Evolutionary conservation across 1,284 basidiomycete species (phyloP).

Genomic region (Quambalaria eucalypti): DNA sequence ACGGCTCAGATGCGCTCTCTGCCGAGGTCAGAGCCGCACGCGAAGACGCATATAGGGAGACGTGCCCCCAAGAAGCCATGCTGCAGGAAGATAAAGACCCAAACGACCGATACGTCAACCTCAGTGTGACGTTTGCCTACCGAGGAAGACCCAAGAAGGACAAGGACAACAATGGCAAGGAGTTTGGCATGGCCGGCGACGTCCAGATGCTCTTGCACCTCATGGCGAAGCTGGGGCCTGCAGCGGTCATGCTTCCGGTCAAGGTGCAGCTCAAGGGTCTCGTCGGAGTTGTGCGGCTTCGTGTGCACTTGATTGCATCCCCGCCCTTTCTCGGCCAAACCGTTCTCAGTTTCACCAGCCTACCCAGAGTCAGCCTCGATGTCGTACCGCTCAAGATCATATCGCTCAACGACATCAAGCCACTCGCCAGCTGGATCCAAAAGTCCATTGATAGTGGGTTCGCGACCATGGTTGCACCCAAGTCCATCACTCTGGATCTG

Average conservation of each 20-base stretch:
- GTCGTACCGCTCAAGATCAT: not conserved
- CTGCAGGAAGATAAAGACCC: not conserved
- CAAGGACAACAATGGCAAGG: not conserved
- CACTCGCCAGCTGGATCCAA: constrained; percentile 1
- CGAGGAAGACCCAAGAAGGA: not conserved
- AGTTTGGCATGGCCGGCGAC: not conserved
- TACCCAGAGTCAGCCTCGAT: constrained; percentile 1
- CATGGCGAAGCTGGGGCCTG: constrained; percentile 4
- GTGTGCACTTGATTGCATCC: not conserved
- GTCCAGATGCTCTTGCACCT: constrained; percentile 2
- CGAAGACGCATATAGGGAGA: constrained; percentile 1
- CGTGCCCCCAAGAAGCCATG: not conserved
- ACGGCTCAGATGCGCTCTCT: not conserved
- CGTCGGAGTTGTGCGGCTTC: constrained; percentile 2
- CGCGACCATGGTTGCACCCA: not conserved
- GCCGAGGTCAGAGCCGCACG: not conserved
- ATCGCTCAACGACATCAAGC: not conserved
- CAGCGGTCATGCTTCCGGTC: constrained; percentile 3
- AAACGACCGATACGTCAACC: not conserved
- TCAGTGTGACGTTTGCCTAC: constrained; percentile 4
- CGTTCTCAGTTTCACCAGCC: not conserved
- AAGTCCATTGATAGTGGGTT: constrained; percentile 1
- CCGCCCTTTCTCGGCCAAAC: constrained; percentile 5
- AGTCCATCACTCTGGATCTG: not conserved
- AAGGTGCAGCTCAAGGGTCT: constrained; percentile 5